Percentiles rank a stretch among this genome's conserved stretches.
These are phyloP conservation scores for Vaccinium myrtillus DNA, from an alignment of 148 eudicot species.

Conservation along the genomic window DNA sequence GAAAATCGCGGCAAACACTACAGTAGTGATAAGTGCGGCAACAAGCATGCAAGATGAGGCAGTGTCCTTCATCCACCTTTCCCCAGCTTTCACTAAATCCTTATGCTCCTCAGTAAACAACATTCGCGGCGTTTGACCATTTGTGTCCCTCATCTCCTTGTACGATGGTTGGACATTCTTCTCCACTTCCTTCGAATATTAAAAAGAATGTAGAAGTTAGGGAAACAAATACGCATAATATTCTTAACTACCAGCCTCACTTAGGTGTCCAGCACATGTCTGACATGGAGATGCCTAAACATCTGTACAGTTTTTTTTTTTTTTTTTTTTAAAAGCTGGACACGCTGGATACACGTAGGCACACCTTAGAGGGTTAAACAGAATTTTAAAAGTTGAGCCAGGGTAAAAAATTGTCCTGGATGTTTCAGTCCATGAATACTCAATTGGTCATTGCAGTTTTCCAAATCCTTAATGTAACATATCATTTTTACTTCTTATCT, in stretches of 20 bases:
- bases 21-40: conserved; percentile 31
- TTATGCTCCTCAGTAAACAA: conserved; percentile 22
- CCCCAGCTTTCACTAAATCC: conserved; percentile 17
- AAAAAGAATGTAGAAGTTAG: background rate
- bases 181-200: conserved; percentile 9
- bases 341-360: background rate
- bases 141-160: conserved; percentile 6
- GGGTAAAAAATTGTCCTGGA: background rate
- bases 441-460: background rate
- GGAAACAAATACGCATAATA: background rate
- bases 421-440: background rate
- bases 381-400: background rate
- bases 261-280: background rate
- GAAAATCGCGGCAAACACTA: conserved; percentile 23
- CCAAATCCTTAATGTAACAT: background rate
- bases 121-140: conserved; percentile 9
- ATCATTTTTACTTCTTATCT: background rate
- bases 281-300: background rate
- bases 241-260: background rate
- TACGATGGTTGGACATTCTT: conserved; percentile 17
- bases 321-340: too few species aligned
- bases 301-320: too few species aligned
- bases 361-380: background rate
- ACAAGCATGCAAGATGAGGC: conserved; percentile 37
- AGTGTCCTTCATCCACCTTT: conserved; percentile 31